Base-by-base conservation (phyloP, 2,329 filamentous ascomycete genomes). In the Cytospora chrysosperma region DNA sequence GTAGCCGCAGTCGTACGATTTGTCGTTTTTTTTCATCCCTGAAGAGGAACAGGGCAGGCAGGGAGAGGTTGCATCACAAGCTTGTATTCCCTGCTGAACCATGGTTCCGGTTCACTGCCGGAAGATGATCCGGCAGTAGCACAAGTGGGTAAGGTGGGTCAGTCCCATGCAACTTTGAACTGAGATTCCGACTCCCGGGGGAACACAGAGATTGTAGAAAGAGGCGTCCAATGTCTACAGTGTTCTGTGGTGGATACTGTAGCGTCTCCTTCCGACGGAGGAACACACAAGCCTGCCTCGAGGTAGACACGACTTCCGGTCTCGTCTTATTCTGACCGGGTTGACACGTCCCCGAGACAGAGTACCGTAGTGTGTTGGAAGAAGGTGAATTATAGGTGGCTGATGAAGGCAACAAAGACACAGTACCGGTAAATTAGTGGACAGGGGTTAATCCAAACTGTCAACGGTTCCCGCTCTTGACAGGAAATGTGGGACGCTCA, bases 401-500 rank as follows among this genome's bases (percentile, higher is more conserved):
- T 37, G 53, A 28, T 37, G 40, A 50, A 58, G 27, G 59, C 30
- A 34, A 50, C 30, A 34, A 50, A 26, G 50, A 55, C 32, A 40
- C n/a, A 55, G 50, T 37, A 62, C 50, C 10, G 55, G 43, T 61
- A 58, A 50, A 21, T 2, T 34, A 19, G 15, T 50, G 55, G 61
- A 62, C 43, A 54, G 37, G 59, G 61, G 55, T 65, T 62, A 50
- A 55, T 65, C 30, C 49, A 40, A 34, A 28, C 47, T 52, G 54
- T 53, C 56, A 34, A 43, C 52, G 56, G 56, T 59, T 49, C 64
- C 56, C 61, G 56, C 52, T 56, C 52, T 65, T 65, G 64, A 65
- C 64, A 65, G 64, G 61, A 65, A 65, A 63, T 63, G 56, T 65
- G 64, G 64, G 56, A 56, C 64, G 26, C 26, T 47, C n/a, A n/a